Evolutionary conservation across 129 eudicot species (phyloP), one percentile per base, ranked within the genome.

Genomic region (Artemisia annua): DNA sequence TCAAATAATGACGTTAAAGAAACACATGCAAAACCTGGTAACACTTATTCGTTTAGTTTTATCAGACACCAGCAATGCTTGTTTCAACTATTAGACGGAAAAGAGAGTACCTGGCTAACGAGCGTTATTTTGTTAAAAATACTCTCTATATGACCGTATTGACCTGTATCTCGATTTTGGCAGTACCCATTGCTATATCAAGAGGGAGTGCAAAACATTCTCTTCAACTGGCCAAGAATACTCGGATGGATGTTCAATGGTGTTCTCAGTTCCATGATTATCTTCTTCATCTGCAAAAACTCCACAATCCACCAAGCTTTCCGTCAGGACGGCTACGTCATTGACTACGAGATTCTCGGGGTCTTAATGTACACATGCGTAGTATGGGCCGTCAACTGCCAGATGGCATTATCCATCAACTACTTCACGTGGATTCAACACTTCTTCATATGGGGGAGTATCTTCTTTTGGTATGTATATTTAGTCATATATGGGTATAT

Each of bases 351-450:
- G 71, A 79, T 85, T 16, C 88, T 95, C 1, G 99, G 96, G 1
- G 91, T 86, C 63, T 8, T 84, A 26, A 88, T 95, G 96, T 95
- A 95, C 71, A 81, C 94, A 1, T 88, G 96, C n/a, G 95, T 91
- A 0, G 88, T 95, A 6, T 95, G 99, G 97, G 79, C 91, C 2
- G 99, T 95, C 71, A 95, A 91, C 70, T 88, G 90, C 90, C 99
- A 95, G 71, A 88, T 95, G 96, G 99, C 96, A 0, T 67, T 91
- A n/a, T 88, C 96, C 51, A 85, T 91, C 58, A 95, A 87, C 87
- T 95, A 91, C 90, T 91, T 95, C 87, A 88, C 99, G 4, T 95
- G 97, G 97, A 88, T 95, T 46, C 99, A 95, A 26, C 99, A 95
- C 69, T 73, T 95, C 71, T 82, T 91, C 87, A 88, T 95, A 16